Conservation (phyloP, 169 alveolate species). For the Miamiensis avidus region DNA sequence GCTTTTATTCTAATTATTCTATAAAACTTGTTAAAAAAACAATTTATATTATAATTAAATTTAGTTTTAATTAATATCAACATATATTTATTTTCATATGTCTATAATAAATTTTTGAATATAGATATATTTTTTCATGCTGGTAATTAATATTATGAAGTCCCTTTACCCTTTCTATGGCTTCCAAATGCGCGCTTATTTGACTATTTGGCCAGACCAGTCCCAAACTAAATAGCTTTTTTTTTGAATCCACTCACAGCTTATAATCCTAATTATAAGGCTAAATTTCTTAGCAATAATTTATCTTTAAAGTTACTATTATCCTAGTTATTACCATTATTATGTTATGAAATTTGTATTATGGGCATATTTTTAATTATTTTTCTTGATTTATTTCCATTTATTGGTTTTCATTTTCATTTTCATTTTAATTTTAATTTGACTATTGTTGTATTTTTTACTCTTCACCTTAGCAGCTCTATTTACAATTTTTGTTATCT, state of each 20-base stretch:
- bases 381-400: neutral
- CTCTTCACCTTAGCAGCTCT: constrained; percentile 6
- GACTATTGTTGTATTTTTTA: no score
- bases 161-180: constrained; percentile 81
- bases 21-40: no score
- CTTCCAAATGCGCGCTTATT: constrained; percentile 79
- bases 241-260: constrained; percentile 62
- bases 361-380: constrained; percentile 19
- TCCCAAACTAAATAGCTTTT: constrained; percentile 89
- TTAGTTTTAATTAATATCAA: no score
- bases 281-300: constrained; percentile 59
- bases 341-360: constrained; percentile 23
- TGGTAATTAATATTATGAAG: constrained; percentile 40
- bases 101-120: no score
- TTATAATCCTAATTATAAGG: constrained; percentile 50
- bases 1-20: no score
- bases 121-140: no score
- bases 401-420: constrained; percentile 24
- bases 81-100: no score
- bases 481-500: neutral
- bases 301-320: constrained; percentile 48
- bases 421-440: no score
- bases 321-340: no score
- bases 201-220: constrained; percentile 78
- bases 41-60: no score